Base-by-base conservation (phyloP, 352 stramenopile species). In the Phytophthora gonapodyides region DNA sequence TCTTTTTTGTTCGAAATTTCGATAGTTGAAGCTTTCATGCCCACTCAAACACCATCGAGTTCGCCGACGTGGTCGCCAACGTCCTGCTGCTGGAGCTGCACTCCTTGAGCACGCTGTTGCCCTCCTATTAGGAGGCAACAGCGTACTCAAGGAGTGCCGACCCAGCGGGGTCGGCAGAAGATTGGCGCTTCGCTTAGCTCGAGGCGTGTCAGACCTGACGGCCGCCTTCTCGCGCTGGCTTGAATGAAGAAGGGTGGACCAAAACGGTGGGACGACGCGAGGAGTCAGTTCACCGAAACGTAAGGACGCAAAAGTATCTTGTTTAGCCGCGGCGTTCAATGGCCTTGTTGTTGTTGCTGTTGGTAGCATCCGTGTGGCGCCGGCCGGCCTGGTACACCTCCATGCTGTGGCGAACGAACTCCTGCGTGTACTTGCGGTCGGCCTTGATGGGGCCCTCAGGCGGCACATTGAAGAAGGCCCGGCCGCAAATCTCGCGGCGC, bases 331-430 rank as follows among this genome's bases (percentile, higher is more conserved):
- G 21, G 15, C 56, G 55, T 24, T 34, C 36, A 49, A 50, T 36
- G 50, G 33, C 49, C 7, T 35, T 40, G 10, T 58, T 21, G 34
- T 61, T 53, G 27, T n/a, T 15, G 12, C 8, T 48, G 21, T 52
- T 24, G 51, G n/a, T 30, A 13, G 45, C 13, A 40, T 10, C 31
- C 46, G 48, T 36, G 27, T 73, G 61, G 19, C 61, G 67, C 27
- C 67, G 69, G 36, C 58, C 73, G 38, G 70, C 57, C 27, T 82
- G 58, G 16, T 77, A 67, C 19, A 70, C 64, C 16, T 86, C 74
- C 47, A 88, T 73, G 50, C 78, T 72, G 27, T 76, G 72, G 34
- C 75, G 71, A 21, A 91, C 82, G 65, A 91, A 89, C 21, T 86
- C 76, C 24, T 78, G 69, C 19, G 80, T 88, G 67, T 91, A 91